Conservation (phyloP, 257 asterid species). For the Capsicum chinense region DNA sequence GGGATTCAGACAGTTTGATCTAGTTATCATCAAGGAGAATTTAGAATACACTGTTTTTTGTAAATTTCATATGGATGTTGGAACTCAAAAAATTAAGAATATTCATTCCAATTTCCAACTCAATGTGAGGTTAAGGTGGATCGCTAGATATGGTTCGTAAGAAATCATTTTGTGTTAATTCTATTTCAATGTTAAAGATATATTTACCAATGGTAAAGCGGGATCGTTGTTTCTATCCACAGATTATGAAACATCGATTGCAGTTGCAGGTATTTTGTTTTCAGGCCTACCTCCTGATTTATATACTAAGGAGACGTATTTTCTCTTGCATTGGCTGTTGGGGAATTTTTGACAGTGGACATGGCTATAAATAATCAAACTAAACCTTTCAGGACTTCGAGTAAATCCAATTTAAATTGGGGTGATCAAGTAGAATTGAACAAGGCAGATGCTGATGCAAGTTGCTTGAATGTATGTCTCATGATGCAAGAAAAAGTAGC, state of each 20-base stretch:
- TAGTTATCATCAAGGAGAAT: neutral
- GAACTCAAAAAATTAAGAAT: neutral
- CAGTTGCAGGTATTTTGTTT: neutral
- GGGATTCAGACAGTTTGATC: neutral
- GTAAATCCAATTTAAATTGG: neutral
- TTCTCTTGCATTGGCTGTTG: neutral
- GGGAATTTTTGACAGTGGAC: neutral
- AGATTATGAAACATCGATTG: neutral
- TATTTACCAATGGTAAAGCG: neutral
- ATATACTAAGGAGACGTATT: neutral
- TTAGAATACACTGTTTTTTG: neutral
- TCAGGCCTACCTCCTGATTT: neutral
- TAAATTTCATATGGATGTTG: neutral
- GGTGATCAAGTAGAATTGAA: neutral
- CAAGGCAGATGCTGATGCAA: neutral
- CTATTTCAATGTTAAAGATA: neutral
- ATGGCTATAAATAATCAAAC: neutral
- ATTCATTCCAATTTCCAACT: neutral
- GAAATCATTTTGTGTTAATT: neutral
- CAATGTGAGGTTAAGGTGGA: neutral
- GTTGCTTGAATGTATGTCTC: neutral
- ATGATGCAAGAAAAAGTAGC: neutral
- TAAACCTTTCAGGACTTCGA: neutral
- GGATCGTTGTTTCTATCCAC: neutral
- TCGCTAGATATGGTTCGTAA: neutral